Conservation (phyloP, 129 eudicot species). For the Chrysanthemum seticuspe region DNA sequence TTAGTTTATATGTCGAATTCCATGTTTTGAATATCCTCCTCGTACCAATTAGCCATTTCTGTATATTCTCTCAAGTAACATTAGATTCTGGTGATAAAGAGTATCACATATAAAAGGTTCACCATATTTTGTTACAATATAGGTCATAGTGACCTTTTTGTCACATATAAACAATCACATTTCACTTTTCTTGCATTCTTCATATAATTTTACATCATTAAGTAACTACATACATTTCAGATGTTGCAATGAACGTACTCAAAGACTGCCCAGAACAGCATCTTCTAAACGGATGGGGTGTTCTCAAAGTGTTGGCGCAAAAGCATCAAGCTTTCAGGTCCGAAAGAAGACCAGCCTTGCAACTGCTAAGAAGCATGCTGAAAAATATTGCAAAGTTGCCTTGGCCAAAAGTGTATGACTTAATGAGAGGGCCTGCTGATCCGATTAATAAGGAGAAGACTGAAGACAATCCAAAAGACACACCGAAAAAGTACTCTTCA, state of each 20-base stretch:
- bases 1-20: no score
- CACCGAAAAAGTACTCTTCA: background rate
- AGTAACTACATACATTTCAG: background rate
- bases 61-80: no score
- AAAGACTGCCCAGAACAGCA: background rate
- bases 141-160: no score
- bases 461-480: background rate
- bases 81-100: background rate
- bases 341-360: background rate
- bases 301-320: background rate
- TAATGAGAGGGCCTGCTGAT: constrained; percentile 6
- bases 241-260: background rate
- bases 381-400: background rate
- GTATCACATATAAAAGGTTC: background rate
- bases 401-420: background rate
- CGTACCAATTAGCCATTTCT: no score
- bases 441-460: background rate
- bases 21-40: no score
- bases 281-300: background rate
- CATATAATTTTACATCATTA: background rate
- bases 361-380: background rate
- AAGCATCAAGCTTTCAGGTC: background rate
- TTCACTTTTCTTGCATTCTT: background rate
- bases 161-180: background rate
- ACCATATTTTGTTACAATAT: no score